Evolutionary conservation across 352 stramenopile species (phyloP).

Genomic region (Aphanomyces euteiches): DNA sequence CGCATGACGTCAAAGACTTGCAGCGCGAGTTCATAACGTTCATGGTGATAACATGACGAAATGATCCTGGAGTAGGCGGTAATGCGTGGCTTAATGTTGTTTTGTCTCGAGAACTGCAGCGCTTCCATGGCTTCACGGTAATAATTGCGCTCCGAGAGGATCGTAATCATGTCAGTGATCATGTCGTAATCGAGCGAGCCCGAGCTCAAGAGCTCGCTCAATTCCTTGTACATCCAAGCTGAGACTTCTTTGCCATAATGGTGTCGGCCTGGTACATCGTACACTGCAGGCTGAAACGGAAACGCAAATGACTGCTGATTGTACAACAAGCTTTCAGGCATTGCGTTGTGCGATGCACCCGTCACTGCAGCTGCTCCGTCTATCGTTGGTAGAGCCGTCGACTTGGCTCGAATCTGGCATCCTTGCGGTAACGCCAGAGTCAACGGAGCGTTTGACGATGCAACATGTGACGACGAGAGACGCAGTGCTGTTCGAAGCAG

Average conservation of each 20-base stretch:
- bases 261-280: conserved; percentile 9
- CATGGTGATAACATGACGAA: conserved; percentile 70
- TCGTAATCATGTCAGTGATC: conserved; percentile 55
- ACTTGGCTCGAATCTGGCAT: not conserved
- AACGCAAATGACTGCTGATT: conserved; percentile 6
- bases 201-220: not conserved
- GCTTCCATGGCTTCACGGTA: conserved; percentile 57
- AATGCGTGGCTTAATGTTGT: conserved; percentile 72
- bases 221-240: conserved; percentile 1
- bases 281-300: conserved; percentile 17
- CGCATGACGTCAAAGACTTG: conserved; percentile 85
- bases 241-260: conserved; percentile 8
- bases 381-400: conserved; percentile 1
- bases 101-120: conserved; percentile 58
- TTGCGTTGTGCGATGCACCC: not conserved
- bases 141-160: conserved; percentile 45
- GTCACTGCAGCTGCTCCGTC: not conserved
- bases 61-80: conserved; percentile 78
- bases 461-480: not conserved
- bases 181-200: conserved; percentile 4
- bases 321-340: conserved; percentile 2
- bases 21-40: conserved; percentile 63
- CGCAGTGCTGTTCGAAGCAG: not conserved
- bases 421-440: too few species aligned
- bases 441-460: too few species aligned